Base-by-base conservation (phyloP, 179 eudicot genomes). In the Sideroxylon spinosum region DNA sequence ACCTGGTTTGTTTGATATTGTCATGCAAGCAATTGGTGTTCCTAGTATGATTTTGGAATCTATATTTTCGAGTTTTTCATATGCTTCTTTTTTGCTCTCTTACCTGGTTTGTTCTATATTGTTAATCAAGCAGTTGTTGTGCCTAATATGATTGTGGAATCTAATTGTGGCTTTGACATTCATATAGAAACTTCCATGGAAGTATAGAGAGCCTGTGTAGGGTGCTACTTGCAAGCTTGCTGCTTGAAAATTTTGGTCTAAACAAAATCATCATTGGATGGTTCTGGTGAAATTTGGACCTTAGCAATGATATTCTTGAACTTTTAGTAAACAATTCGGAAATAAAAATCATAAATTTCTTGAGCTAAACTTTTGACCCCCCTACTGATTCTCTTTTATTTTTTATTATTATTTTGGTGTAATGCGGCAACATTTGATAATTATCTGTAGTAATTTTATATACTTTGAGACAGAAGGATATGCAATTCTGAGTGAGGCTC, bases 401-500 rank as follows among this genome's bases (percentile, higher is more conserved):
- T 37, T 37, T 37, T 37, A 37, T 37, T 37, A 37, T 37, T 37
- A 37, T 37, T 49, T 46, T 44, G 2, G 17, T 17, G 23, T 8
- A 16, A 48, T 16, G 29, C 25, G 28, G 4, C 71, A 48, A 65
- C 48, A 75, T 75, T 19, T 62, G n/a, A 29, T 48, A 32, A 62
- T 75, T 7, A 26, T 49, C 26, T 65, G 23, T 10, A 26, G 44
- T 12, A 48, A 67, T 49, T 64, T 19, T 19, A 76, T 26, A 10
- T 68, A n/a, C n/a, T 9, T 78, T 56, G 11, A 28, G 32, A 78
- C 49, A 37, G 68, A 25, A 68, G 72, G 17, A 23, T 80, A 32
- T 62, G 61, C 50, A 23, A 32, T 63, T 64, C 14, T 77, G 25
- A 67, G 17, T 77, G 62, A 74, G 76, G 77, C 62, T 68, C 78